Evolutionary conservation across 2,329 filamentous ascomycete genomes (phyloP), one percentile per base, ranked within the genome.

Genomic region (Venturia nashicola): DNA sequence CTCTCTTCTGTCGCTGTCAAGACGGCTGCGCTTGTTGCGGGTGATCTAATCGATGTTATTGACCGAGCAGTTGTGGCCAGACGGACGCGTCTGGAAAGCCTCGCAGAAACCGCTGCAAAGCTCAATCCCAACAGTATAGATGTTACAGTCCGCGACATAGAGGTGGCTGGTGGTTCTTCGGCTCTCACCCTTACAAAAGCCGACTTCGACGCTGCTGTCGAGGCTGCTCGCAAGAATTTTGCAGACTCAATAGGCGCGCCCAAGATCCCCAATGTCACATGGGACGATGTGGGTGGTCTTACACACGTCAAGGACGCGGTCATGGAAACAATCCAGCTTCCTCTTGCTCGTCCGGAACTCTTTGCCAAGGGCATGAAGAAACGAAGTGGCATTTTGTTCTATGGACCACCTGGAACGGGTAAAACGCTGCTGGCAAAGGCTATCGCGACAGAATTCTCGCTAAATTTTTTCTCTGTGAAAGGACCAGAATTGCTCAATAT

Each of bases 291-390:
- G 23, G 93, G 93, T 74, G 93, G 94, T 61, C 81, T 97, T 40
- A 86, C 88, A 39, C 91, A 96, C 70, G 92, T 97, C 73, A 97
- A 97, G 78, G 91, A 96, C 68, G 92, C 93, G n/a, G 88, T 97
- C 62, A 90, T 91, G 73, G 94, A 97, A 75, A 97, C 94, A 0
- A 97, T 97, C 63, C 93, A 97, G 73, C 81, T 97, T 43, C 94
- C 93, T 0, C 83, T 97, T 1, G 90, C 96, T 67, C 83, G 92
- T 11, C 93, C 93, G 0, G 94, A 97, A 74, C 82, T 97, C 1
- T 97, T 97, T 71, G 92, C 92, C 40, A 95, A 93, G 78, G 94
- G 93, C 61, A 94, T 97, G 88, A 97, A 97, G 82, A 97, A 97
- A 79, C 87, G 93, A 51, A 96, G 90, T 27, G 91, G 91, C 69